These are phyloP conservation scores for Phytophthora nicotianae DNA, from an alignment of 352 stramenopile species.

Conservation along the genomic window DNA sequence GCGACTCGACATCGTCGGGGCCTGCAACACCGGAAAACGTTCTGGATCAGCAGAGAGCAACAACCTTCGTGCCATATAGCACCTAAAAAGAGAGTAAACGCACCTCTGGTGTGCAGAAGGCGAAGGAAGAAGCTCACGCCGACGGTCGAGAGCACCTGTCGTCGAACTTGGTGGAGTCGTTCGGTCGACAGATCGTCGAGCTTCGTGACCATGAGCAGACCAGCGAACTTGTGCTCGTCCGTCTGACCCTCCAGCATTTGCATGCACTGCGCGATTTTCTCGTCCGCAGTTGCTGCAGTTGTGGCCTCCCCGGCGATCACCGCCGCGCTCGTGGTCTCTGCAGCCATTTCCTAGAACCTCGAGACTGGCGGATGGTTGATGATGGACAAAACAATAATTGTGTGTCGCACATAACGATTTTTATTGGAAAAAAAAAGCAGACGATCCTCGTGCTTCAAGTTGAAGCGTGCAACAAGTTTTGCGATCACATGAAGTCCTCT, in stretches of 20 bases:
- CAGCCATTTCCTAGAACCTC: conserved; percentile 21
- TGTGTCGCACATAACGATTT: conserved; percentile 18
- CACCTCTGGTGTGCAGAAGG: conserved; percentile 79
- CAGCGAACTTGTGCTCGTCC: conserved; percentile 89
- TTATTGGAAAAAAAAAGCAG: not conserved
- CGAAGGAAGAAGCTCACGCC: conserved; percentile 78
- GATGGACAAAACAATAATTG: conserved; percentile 10
- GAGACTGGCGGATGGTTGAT: conserved; percentile 9
- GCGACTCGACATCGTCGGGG: conserved; percentile 43
- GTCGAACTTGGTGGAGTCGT: conserved; percentile 55
- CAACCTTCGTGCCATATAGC: not conserved
- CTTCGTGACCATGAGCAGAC: conserved; percentile 88
- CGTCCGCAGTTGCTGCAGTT: conserved; percentile 5
- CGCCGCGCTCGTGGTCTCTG: conserved; percentile 10
- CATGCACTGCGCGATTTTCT: conserved; percentile 66
- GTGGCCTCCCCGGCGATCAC: not conserved
- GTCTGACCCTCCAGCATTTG: conserved; percentile 68
- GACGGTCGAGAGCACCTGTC: conserved; percentile 66
- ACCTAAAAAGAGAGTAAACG: not conserved
- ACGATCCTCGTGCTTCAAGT: not conserved
- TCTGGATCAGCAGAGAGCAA: not conserved
- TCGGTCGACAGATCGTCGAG: conserved; percentile 50
- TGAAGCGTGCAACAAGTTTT: not conserved
- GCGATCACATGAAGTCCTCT: conserved; percentile 78
- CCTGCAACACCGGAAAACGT: conserved; percentile 31